Evolutionary conservation across 2,329 filamentous ascomycete genomes (phyloP), one percentile per base, ranked within the genome.

Genomic region (Apiospora saccharicola): DNA sequence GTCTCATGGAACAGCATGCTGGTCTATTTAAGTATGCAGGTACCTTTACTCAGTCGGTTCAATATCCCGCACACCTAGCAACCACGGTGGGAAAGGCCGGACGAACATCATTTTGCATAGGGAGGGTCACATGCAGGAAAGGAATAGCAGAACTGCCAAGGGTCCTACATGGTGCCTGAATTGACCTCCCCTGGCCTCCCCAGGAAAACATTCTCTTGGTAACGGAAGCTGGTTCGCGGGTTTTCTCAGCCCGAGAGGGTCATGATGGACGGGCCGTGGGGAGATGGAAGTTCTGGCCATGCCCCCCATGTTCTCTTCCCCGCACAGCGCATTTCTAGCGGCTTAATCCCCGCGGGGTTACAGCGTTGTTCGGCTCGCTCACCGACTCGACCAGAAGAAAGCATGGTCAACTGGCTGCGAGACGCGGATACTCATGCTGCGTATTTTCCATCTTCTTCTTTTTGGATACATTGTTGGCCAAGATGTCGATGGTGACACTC

Each of bases 141-240:
- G 14, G 3, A 19, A 8, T 10, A 41, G 14, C 16, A 34, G 7
- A 64, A 34, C 34, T 7, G 57, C 57, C 57, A 64, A 64, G 34
- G 57, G 57, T 64, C 37, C 10, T 10, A 22, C 41, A 14, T 41
- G 51, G 57, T 64, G 57, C 57, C 34, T 64, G 57, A 64, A 64
- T 64, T 64, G 57, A n/a, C 4, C 57, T 30, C 13, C 57, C 57
- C 34, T 19, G 19, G 30, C 4, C 19, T 41, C 57, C 10, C 10
- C 34, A 24, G 19, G 34, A 13, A n/a, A 19, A 19, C 2, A 4
- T 1, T n/a, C 13, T 6, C 41, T 19, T 64, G 57, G 57, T 64
- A 64, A 41, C 34, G 57, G 57, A 22, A 41, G 57, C 19, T 64
- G 57, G 57, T 64, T 64, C 57, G 57, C 57, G 57, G 57, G 57